A percentile compares a stretch with the other conserved stretches of the same genome.
These are phyloP conservation scores for Flaveria linearis DNA, from an alignment of 129 eudicot species.

Conservation along the genomic window DNA sequence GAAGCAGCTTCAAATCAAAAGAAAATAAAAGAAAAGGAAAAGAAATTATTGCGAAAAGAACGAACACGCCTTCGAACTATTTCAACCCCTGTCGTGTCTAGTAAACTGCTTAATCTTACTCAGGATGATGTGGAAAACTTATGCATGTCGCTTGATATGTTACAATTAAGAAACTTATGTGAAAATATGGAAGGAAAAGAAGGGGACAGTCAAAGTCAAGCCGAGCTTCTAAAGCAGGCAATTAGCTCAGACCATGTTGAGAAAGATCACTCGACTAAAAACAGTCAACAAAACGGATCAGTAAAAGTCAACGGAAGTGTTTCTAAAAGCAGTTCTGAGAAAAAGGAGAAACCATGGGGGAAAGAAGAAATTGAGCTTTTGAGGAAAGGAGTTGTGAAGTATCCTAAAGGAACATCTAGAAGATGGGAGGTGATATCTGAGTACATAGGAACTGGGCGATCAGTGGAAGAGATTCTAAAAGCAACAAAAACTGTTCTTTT, in stretches of 20 bases:
- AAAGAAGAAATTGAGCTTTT: constrained; percentile 91
- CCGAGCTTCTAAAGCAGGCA: constrained; percentile 54
- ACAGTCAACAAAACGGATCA: constrained; percentile 52
- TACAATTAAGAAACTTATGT: constrained; percentile 61
- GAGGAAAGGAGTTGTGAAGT: constrained; percentile 75
- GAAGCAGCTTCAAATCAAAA: constrained; percentile 74
- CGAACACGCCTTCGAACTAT: constrained; percentile 77
- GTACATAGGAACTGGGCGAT: constrained; percentile 79
- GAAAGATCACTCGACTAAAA: constrained; percentile 36
- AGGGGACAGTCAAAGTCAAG: constrained; percentile 41
- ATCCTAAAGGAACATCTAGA: constrained; percentile 94
- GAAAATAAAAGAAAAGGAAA: constrained; percentile 81
- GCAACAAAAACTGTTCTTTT: constrained; percentile 93
- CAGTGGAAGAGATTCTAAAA: constrained; percentile 91
- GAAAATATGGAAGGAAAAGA: constrained; percentile 61
- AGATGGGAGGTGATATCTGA: constrained; percentile 98
- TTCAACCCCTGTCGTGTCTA: constrained; percentile 50
- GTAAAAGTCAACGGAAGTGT: constrained; percentile 39
- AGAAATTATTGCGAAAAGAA: constrained; percentile 84
- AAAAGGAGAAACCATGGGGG: constrained; percentile 83
- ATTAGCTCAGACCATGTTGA: constrained; percentile 41
- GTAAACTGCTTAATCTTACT: constrained; percentile 45
- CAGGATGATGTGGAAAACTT: constrained; percentile 70
- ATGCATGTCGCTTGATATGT: constrained; percentile 67
- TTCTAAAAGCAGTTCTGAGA: constrained; percentile 37